Evolutionary conservation across 805 yeast genomes (phyloP).

Genomic region (Nakazawaea peltata): DNA sequence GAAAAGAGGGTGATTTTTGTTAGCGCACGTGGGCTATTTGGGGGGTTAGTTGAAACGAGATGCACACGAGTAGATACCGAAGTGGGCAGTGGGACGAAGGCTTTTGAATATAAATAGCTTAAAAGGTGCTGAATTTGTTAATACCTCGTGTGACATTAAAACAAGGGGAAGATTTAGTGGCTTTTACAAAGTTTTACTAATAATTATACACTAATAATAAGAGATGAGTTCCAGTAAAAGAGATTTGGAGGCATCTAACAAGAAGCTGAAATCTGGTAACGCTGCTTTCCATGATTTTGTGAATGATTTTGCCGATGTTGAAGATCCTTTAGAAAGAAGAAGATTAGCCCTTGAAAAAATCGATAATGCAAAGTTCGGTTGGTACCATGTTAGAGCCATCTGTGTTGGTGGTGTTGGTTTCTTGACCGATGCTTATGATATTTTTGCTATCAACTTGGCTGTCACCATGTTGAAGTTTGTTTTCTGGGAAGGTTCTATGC

Average conservation of each 20-base stretch:
- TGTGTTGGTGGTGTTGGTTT: slow-evolving; percentile 78
- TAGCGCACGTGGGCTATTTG: too few relatives aligned
- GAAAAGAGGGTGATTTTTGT: too few relatives aligned
- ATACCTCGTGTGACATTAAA: slow-evolving; percentile 4
- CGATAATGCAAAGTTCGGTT: slow-evolving; percentile 48
- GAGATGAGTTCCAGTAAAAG: background rate
- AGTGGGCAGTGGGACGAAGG: too few relatives aligned
- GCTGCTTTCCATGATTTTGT: slow-evolving; percentile 52
- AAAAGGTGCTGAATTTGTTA: background rate
- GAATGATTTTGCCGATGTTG: slow-evolving; percentile 45
- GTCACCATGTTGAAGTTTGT: slow-evolving; percentile 63
- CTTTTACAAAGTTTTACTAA: too few relatives aligned
- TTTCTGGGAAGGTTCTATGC: slow-evolving; percentile 52
- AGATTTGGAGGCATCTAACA: background rate
- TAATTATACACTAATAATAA: too few relatives aligned
- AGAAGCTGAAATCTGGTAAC: slow-evolving; percentile 37
- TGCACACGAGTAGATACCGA: too few relatives aligned
- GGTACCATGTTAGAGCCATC: slow-evolving; percentile 51
- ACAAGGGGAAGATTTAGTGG: background rate
- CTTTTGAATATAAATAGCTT: slow-evolving; percentile 4
- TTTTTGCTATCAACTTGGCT: slow-evolving; percentile 73
- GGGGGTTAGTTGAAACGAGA: too few relatives aligned
- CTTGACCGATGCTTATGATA: slow-evolving; percentile 78
- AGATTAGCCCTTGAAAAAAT: slow-evolving; percentile 53
- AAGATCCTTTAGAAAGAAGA: slow-evolving; percentile 51